Percentiles rank a stretch among this genome's conserved stretches.
These are phyloP conservation scores for Aspergillus amoenus DNA, from an alignment of 2,329 filamentous ascomycete genomes.

Conservation along the genomic window DNA sequence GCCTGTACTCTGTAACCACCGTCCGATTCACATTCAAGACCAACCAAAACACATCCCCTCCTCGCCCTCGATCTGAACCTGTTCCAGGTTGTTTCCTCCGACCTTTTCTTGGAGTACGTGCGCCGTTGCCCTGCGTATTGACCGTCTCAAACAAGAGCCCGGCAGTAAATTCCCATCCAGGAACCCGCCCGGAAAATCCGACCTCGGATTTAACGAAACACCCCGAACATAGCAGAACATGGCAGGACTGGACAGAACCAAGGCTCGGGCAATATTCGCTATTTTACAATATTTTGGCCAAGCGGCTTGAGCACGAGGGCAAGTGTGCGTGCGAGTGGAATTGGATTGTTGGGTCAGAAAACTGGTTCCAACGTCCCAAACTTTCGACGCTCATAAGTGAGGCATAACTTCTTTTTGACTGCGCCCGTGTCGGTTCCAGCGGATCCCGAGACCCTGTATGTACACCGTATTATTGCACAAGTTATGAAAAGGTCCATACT, in stretches of 20 bases:
- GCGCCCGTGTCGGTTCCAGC: background rate
- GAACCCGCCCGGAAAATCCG: background rate
- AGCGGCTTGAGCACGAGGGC: background rate
- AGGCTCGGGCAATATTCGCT: background rate
- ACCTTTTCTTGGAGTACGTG: too few relatives aligned
- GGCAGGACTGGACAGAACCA: background rate
- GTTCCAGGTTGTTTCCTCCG: too few relatives aligned
- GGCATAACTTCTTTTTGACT: background rate
- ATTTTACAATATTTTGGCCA: background rate
- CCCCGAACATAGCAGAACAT: too few relatives aligned
- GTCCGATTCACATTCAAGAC: background rate
- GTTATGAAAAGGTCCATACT: background rate
- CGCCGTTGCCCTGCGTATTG: too few relatives aligned
- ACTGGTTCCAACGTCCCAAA: too few relatives aligned
- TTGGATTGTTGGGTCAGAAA: too few relatives aligned
- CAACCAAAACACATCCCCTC: background rate
- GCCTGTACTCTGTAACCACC: background rate
- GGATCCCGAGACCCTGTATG: background rate
- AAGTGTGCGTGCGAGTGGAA: too few relatives aligned
- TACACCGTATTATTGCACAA: background rate
- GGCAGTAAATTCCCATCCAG: background rate
- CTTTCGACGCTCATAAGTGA: too few relatives aligned
- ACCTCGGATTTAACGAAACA: background rate
- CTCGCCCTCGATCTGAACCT: too few relatives aligned
- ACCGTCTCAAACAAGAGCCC: too few relatives aligned